These are phyloP conservation scores for Durio zibethinus DNA, from an alignment of 345 rosid genomes.

Conservation along the genomic window DNA sequence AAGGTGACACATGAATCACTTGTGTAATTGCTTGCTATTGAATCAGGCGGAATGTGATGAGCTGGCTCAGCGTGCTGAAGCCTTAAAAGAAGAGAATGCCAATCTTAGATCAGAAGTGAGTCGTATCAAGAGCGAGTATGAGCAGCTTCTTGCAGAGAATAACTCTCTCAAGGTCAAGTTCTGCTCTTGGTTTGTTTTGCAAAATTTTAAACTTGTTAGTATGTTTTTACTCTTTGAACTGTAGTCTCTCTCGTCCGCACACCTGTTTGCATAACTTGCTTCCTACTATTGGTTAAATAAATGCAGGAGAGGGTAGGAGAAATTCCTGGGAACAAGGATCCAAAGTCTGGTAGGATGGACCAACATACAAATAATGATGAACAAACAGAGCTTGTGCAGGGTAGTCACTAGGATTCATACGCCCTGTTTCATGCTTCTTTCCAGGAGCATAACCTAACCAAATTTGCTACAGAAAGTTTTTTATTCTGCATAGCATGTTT, in stretches of 20 bases:
- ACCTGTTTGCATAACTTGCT: background rate
- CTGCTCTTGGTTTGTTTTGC: background rate
- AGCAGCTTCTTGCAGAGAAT: conserved; percentile 72
- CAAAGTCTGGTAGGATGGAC: conserved; percentile 41
- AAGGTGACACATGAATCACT: conserved; percentile 16
- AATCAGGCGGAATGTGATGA: conserved; percentile 96
- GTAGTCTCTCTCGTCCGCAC: background rate
- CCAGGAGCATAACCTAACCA: conserved; percentile 39
- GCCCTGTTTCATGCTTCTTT: conserved; percentile 12
- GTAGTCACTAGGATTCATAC: conserved; percentile 26
- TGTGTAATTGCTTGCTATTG: conserved; percentile 23
- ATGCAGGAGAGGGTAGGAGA: conserved; percentile 77
- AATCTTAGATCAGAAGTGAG: conserved; percentile 77
- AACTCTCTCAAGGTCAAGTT: conserved; percentile 63
- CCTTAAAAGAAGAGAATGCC: conserved; percentile 78
- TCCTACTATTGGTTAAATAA: conserved; percentile 3
- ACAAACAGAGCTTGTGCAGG: conserved; percentile 33
- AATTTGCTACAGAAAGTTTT: conserved; percentile 35
- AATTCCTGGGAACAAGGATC: conserved; percentile 49
- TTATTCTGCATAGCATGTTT: conserved; percentile 39
- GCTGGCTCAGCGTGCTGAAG: conserved; percentile 83
- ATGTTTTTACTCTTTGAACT: background rate
- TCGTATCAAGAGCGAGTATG: conserved; percentile 64
- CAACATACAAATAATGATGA: conserved; percentile 41
- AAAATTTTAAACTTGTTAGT: background rate